Evolutionary conservation across 106 monocot species (phyloP).

Genomic region (Vanilla planifolia): DNA sequence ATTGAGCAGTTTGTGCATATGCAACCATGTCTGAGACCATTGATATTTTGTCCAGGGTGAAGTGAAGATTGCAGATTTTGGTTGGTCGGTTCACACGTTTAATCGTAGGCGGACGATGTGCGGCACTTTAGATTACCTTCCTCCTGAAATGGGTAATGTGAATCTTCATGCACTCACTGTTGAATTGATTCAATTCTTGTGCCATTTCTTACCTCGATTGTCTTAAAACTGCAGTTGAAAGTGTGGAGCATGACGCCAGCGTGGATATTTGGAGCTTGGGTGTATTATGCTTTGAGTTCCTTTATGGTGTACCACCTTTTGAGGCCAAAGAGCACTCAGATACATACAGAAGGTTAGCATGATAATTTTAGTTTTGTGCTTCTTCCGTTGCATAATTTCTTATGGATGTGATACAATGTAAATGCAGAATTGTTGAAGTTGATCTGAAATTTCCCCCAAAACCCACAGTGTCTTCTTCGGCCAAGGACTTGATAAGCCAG

Average conservation of each 20-base stretch:
- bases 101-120: conserved; percentile 90
- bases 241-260: conserved; percentile 85
- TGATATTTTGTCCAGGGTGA: conserved; percentile 53
- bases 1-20: background rate
- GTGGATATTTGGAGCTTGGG: conserved; percentile 99
- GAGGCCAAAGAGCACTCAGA: conserved; percentile 97
- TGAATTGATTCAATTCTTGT: background rate
- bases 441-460: conserved; percentile 88
- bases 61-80: conserved; percentile 98
- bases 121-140: conserved; percentile 94
- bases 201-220: background rate
- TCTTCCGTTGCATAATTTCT: too few species aligned
- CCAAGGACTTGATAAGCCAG: conserved; percentile 93
- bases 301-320: conserved; percentile 94
- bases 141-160: conserved; percentile 94
- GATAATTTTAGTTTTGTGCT: too few species aligned
- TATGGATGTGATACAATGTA: background rate
- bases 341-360: conserved; percentile 80
- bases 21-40: background rate
- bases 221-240: conserved; percentile 52
- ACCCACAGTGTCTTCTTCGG: conserved; percentile 67
- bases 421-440: conserved; percentile 86
- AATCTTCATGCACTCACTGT: background rate
- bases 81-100: conserved; percentile 99
- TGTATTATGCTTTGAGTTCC: conserved; percentile 90